A percentile compares a stretch with the other conserved stretches of the same genome.
These are phyloP conservation scores for Hericium erinaceus DNA, from an alignment of 768 basidiomycete genomes.

Conservation along the genomic window DNA sequence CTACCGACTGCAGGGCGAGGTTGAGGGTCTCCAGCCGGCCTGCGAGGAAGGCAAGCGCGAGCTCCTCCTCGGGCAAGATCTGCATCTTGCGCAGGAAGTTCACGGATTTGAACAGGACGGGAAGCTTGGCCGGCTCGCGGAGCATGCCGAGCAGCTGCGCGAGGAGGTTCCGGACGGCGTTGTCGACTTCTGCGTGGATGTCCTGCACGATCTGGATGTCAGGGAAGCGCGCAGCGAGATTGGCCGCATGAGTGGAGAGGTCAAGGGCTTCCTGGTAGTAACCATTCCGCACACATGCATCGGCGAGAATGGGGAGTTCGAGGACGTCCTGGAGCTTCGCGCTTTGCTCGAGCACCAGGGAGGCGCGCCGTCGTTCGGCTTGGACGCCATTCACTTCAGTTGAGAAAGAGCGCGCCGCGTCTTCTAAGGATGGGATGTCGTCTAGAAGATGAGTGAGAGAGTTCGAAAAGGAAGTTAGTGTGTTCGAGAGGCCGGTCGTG, in stretches of 20 bases:
- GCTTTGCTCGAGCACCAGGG: conserved; percentile 86
- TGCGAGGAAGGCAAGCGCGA: conserved; percentile 80
- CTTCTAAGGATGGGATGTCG: conserved; percentile 71
- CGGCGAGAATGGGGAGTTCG: conserved; percentile 83
- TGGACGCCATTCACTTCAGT: conserved; percentile 68
- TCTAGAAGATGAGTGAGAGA: conserved; percentile 65
- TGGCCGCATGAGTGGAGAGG: conserved; percentile 61
- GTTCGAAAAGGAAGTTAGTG: conserved; percentile 64
- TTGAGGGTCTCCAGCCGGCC: conserved; percentile 60
- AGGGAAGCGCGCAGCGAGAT: conserved; percentile 31
- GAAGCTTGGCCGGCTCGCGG: conserved; percentile 81
- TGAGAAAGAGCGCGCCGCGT: conserved; percentile 61
- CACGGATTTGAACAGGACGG: conserved; percentile 83
- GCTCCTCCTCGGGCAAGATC: conserved; percentile 57
- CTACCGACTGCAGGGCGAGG: conserved; percentile 43
- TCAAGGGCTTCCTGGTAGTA: conserved; percentile 90
- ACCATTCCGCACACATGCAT: conserved; percentile 88
- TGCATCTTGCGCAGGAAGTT: conserved; percentile 82
- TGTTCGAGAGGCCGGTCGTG: conserved; percentile 61
- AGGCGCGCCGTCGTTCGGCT: conserved; percentile 62
- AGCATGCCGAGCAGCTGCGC: conserved; percentile 69
- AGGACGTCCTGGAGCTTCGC: conserved; percentile 89
- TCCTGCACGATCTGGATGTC: conserved; percentile 45
- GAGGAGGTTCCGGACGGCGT: conserved; percentile 60
- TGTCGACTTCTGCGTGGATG: conserved; percentile 57